Conservation (phyloP, 345 rosid genomes). For the Rhizophora mangle region DNA sequence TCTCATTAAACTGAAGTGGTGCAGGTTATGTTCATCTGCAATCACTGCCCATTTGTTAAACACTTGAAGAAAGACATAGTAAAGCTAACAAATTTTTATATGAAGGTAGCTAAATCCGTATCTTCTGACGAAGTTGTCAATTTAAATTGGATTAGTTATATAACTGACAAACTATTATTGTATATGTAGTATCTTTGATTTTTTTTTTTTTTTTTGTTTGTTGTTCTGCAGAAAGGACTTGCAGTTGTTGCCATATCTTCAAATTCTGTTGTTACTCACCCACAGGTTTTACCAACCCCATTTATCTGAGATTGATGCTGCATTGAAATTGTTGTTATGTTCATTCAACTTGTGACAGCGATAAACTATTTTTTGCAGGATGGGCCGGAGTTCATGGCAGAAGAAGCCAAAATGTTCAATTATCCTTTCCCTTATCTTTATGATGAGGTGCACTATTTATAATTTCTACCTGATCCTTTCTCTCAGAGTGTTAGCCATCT, state of each 20-base stretch:
- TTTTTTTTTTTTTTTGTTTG: background rate
- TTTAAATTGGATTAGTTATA: background rate
- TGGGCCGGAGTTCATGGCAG: slow-evolving; percentile 89
- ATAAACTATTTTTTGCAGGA: slow-evolving; percentile 52
- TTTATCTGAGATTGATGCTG: slow-evolving; percentile 34
- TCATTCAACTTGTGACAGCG: slow-evolving; percentile 9
- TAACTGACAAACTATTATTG: slow-evolving; percentile 6
- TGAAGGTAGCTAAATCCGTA: slow-evolving; percentile 47
- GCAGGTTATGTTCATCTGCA: slow-evolving; percentile 88
- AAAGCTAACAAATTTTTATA: slow-evolving; percentile 72
- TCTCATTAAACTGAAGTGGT: slow-evolving; percentile 9
- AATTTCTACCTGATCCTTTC: background rate
- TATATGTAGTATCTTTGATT: background rate
- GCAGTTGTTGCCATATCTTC: slow-evolving; percentile 92
- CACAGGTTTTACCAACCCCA: slow-evolving; percentile 59
- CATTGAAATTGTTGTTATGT: slow-evolving; percentile 22
- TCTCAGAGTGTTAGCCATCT: background rate
- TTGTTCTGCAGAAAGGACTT: slow-evolving; percentile 69
- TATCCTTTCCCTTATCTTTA: slow-evolving; percentile 86
- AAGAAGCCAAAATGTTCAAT: slow-evolving; percentile 60
- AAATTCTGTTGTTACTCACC: slow-evolving; percentile 71
- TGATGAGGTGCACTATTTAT: slow-evolving; percentile 53
- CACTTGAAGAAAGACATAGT: slow-evolving; percentile 79
- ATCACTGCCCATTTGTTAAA: slow-evolving; percentile 93
- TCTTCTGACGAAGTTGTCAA: slow-evolving; percentile 15